Evolutionary conservation across 768 basidiomycete species (phyloP), one percentile per base, ranked within the genome.

Genomic region (Hirschioporus abietinus): DNA sequence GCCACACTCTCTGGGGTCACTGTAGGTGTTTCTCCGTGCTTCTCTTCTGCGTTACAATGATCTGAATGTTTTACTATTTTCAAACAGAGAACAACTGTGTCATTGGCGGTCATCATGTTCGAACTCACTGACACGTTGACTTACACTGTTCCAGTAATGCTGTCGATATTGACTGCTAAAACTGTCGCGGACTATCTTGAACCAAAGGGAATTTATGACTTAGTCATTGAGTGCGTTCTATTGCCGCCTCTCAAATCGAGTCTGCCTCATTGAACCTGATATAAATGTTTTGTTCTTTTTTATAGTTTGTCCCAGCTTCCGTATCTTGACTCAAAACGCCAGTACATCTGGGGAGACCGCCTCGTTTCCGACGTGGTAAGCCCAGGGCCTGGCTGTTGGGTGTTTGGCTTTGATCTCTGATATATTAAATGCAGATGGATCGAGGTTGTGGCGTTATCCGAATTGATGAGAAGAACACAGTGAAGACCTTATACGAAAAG

Each of bases 1-100:
- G 95, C 95, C 0, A 83, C 95, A 0, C 81, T 99, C 60, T 95
- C 95, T 30, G 96, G 97, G n/a, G 96, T 98, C 18, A 98, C 96
- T 64, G 89, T 94, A 66, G 78, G 88, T 71, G 63, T 59, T 17
- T 64, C 60, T 27, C n/a, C 64, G n/a, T 63, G 25, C n/a, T 62
- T 6, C 63, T 60, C 12, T 57, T 36, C 24, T 67, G 69, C 26
- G 63, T 69, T 35, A 66, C 7, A 2, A n/a, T 23, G 58, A 59
- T 42, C 35, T 52, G 36, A 65, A 69, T 35, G 60, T 61, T 23
- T 35, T 36, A 24, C 66, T 63, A 67, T 59, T 66, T 17, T 63
- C 27, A 18, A 67, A 36, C 67, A 92, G 89, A 82, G 93, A 36
- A 95, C 93, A 25, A 95, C 93, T 0, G 92, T 99, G 26, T 96